Conservation (phyloP, 441 rosid species). For the Gossypium schwendimanii region DNA sequence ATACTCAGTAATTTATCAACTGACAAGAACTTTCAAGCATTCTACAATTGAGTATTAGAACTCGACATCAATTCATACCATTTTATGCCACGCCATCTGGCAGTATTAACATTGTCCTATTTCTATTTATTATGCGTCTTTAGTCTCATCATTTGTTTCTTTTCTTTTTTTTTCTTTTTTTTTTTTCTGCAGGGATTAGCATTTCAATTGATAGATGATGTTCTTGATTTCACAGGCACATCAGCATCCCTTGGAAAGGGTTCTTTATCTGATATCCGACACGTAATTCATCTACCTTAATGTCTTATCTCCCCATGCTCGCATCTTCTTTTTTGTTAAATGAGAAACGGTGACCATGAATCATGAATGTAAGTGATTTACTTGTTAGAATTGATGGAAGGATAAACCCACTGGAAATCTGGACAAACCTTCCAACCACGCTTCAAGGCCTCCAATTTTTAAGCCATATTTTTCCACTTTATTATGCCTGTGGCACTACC, state of each 20-base stretch:
- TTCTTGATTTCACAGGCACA: constrained; percentile 93
- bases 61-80: neutral
- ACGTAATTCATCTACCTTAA: constrained; percentile 39
- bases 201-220: constrained; percentile 85
- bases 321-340: neutral
- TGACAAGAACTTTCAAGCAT: neutral
- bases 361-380: neutral
- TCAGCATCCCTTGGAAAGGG: constrained; percentile 92
- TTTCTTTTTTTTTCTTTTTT: neutral
- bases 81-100: neutral
- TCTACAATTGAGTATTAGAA: neutral
- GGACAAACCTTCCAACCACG: neutral
- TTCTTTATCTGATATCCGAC: constrained; percentile 78
- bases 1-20: neutral
- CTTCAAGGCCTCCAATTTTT: neutral
- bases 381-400: neutral
- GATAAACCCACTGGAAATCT: neutral
- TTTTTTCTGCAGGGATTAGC: constrained; percentile 58
- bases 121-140: neutral
- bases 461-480: neutral
- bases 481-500: neutral
- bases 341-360: neutral
- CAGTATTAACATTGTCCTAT: neutral
- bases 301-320: neutral
- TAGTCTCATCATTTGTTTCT: constrained; percentile 9